Percentiles rank a stretch among this genome's conserved stretches.
Conservation (phyloP, 1,139 yeast genomes). For the Candida sanyaensis region DNA sequence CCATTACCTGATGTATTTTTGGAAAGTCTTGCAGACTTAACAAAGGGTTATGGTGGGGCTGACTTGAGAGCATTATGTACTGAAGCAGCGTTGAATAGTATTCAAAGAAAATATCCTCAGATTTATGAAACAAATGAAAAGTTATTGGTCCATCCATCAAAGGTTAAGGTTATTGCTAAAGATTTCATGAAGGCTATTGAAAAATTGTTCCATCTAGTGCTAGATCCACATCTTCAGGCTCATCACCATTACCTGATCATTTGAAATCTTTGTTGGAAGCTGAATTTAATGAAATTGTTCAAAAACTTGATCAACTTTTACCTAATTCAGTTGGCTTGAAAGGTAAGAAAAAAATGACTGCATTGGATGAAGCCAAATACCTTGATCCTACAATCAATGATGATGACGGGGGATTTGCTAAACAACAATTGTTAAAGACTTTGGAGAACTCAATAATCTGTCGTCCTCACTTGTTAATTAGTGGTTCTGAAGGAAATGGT, state of each 20-base stretch:
- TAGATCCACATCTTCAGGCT: constrained; percentile 72
- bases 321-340: constrained; percentile 51
- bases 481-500: constrained; percentile 83
- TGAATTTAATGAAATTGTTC: constrained; percentile 49
- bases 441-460: constrained; percentile 70
- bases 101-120: constrained; percentile 92
- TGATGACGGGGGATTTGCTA: constrained; percentile 66
- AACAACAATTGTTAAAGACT: constrained; percentile 61
- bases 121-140: constrained; percentile 80
- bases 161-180: constrained; percentile 74
- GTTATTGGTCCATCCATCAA: constrained; percentile 67
- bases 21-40: constrained; percentile 69
- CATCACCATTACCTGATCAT: constrained; percentile 79
- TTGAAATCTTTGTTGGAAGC: constrained; percentile 61
- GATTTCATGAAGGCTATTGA: constrained; percentile 89
- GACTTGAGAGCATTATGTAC: constrained; percentile 93
- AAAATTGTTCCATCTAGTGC: constrained; percentile 92
- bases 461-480: constrained; percentile 76
- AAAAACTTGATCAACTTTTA: constrained; percentile 56
- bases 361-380: constrained; percentile 71
- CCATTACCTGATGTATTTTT: constrained; percentile 61
- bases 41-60: constrained; percentile 99
- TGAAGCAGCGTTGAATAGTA: constrained; percentile 90
- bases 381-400: constrained; percentile 59
- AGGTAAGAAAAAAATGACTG: constrained; percentile 48